phyloP scores from a whole-genome alignment of 129 eudicot genomes.

The Flaveria sonorensis region DNA sequence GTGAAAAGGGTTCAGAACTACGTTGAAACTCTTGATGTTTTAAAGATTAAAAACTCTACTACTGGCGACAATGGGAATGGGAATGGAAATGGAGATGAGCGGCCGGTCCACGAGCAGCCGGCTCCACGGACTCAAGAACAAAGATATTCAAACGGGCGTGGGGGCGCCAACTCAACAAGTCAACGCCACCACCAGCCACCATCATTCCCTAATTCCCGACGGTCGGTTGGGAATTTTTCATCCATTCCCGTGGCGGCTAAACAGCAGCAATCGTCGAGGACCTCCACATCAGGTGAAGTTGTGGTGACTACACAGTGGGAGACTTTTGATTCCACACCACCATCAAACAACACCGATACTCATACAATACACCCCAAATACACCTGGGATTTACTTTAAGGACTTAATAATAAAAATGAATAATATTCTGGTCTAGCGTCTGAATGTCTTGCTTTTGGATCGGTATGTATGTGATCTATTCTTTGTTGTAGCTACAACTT shows the following conservation, averaged over 20 bases:
- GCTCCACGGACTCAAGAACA: constrained; percentile 24
- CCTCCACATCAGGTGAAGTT: constrained; percentile 51
- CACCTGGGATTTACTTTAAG: constrained; percentile 45
- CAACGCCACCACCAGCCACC: constrained; percentile 20
- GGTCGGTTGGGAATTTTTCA: constrained; percentile 43
- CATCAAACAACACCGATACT: constrained; percentile 34
- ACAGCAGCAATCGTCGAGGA: constrained; percentile 29
- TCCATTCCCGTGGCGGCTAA: constrained; percentile 34
- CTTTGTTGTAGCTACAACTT: neutral
- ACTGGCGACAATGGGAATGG: neutral
- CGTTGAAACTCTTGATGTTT: constrained; percentile 80
- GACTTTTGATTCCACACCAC: constrained; percentile 61
- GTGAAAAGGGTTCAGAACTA: constrained; percentile 85
- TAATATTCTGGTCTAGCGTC: constrained; percentile 33
- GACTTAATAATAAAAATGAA: neutral
- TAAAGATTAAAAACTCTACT: constrained; percentile 62
- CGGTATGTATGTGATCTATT: neutral
- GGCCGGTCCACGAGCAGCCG: neutral
- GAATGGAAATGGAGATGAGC: no score
- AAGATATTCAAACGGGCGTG: constrained; percentile 25
- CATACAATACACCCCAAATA: constrained; percentile 48
- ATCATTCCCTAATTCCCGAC: constrained; percentile 46
- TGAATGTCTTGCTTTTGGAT: constrained; percentile 15
- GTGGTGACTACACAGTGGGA: constrained; percentile 98
- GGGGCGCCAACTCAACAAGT: constrained; percentile 26